Evolutionary conservation across 108 stramenopile species (phyloP), one percentile per base, ranked within the genome.

Genomic region (Fistulifera pelliculosa): DNA sequence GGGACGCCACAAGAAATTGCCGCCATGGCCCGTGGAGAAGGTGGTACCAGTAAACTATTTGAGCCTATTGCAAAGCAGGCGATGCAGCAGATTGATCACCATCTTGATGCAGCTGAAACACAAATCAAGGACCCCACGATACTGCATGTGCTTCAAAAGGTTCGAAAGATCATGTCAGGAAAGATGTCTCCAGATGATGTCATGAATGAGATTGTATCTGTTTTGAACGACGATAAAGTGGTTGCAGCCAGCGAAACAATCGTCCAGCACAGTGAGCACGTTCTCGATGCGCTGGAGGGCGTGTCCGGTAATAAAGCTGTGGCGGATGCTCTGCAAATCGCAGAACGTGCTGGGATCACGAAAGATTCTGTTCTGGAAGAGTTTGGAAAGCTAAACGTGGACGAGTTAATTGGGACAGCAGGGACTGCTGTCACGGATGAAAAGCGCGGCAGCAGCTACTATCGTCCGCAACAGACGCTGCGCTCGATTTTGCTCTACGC

Each of bases 271-370:
- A 74, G 87, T 27, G 92, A 93, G 50, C 66, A 64, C 12, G 64
- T 88, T 7, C 63, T 93, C 38, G 92, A 93, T 76, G 83, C 69
- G 42, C 78, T 93, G 57, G 92, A 93, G 66, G 83, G 83, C 16
- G 77, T 79, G 14, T 83, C 87, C 16, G 78, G 70, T 13, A 84
- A 75, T 53, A 71, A 83, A 22, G 65, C 66, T 5, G 65, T 80
- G n/a, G 73, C 69, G 48, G 74, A 80, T 57, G 73, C 81, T 38
- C 48, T 93, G 38, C 74, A 71, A 35, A 75, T 75, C 26, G 92
- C 74, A 18, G 74, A 81, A 39, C 86, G 86, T 48, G 92, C 92
- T 27, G 92, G 92, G 1, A 74, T 87, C 22, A 85, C 77, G 11
- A 89, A 89, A 62, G 81, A 83, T 45, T 55, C 68, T 1, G 71